These are phyloP conservation scores for Magnaporthiopsis rhizophila DNA, from an alignment of 2,329 filamentous ascomycete species.

Conservation along the genomic window DNA sequence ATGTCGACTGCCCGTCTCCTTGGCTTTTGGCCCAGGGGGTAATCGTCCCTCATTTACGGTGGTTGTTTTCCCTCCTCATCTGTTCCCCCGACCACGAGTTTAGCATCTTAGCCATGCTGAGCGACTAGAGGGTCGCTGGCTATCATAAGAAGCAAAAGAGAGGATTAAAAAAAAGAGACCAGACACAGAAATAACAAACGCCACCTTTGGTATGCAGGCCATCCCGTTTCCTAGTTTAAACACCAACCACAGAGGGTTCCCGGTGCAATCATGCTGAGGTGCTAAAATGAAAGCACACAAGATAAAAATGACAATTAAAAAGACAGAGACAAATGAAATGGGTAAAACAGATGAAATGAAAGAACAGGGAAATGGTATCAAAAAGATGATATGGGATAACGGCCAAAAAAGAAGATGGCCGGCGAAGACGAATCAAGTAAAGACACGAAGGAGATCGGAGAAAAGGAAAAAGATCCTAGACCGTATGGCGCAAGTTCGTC, in stretches of 20 bases:
- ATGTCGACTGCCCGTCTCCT: background rate
- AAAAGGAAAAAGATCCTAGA: background rate
- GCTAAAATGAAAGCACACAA: background rate
- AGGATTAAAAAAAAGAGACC: background rate
- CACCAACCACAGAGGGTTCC: background rate
- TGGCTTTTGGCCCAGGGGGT: background rate
- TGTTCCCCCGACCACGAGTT: background rate
- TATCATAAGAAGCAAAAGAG: background rate
- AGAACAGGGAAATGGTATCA: background rate
- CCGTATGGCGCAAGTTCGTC: background rate
- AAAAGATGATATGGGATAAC: background rate
- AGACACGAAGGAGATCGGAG: background rate
- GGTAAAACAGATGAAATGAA: background rate
- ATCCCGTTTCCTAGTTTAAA: background rate
- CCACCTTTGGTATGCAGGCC: constrained; percentile 1
- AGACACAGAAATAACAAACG: background rate
- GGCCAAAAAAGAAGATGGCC: background rate
- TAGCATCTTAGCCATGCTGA: background rate
- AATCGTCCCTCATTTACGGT: background rate
- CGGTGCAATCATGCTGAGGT: background rate
- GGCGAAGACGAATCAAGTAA: background rate
- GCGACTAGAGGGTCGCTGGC: background rate
- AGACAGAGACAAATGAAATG: background rate
- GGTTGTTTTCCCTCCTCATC: background rate
- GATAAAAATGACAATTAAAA: background rate